These are phyloP conservation scores for Aspergillus homomorphus DNA, from an alignment of 495 filamentous ascomycete genomes.

Conservation along the genomic window DNA sequence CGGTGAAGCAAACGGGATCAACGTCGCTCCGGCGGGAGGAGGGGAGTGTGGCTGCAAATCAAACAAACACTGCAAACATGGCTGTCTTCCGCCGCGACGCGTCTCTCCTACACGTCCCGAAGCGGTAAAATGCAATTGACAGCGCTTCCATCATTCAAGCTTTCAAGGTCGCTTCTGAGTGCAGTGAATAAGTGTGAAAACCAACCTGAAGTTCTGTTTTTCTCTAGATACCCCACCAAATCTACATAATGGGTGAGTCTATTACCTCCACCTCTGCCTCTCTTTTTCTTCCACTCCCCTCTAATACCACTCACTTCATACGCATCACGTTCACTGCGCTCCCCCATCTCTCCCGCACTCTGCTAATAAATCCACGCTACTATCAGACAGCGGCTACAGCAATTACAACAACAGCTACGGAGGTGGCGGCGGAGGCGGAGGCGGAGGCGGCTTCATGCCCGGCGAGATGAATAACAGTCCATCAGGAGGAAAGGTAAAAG, in stretches of 20 bases:
- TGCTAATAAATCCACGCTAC: neutral
- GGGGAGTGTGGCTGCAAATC: no score
- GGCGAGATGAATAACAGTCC: slow-evolving; percentile 46
- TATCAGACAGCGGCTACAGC: slow-evolving; percentile 29
- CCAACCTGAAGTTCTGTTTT: neutral
- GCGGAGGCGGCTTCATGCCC: slow-evolving; percentile 67
- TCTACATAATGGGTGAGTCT: slow-evolving; percentile 34
- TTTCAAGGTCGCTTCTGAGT: neutral
- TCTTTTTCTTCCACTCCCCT: no score
- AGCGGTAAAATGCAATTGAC: slow-evolving; percentile 39
- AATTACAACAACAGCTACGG: slow-evolving; percentile 57
- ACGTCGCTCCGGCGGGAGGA: slow-evolving; percentile 22
- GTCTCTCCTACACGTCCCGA: slow-evolving; percentile 40
- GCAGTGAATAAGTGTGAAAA: neutral
- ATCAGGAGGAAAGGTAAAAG: slow-evolving; percentile 40
- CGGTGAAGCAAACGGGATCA: slow-evolving; percentile 34
- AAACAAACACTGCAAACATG: slow-evolving; percentile 21
- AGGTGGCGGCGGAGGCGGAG: slow-evolving; percentile 55
- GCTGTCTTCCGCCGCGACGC: slow-evolving; percentile 36
- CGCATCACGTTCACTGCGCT: neutral
- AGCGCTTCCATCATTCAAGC: neutral
- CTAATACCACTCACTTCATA: neutral
- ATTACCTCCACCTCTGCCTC: neutral
- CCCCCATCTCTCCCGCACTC: neutral
- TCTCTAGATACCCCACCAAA: slow-evolving; percentile 1